A percentile compares a stretch with the other conserved stretches of the same genome.
Conservation (phyloP, 2,329 filamentous ascomycete species). For the Blastomyces silverae region DNA sequence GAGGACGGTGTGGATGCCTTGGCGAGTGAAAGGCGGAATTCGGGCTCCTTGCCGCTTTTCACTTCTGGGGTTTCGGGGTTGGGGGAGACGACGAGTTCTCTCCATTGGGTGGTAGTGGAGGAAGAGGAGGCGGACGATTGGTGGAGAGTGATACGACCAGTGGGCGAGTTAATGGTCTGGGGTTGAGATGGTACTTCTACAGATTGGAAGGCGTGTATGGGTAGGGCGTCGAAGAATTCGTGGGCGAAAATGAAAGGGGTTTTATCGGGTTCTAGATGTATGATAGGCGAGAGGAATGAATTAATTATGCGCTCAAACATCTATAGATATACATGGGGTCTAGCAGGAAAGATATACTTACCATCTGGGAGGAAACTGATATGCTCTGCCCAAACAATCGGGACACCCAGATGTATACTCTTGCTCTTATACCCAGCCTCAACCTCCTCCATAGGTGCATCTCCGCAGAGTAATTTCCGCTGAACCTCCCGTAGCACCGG, state of each 20-base stretch:
- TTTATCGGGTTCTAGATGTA: conserved; percentile 53
- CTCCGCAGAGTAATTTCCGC: conserved; percentile 72
- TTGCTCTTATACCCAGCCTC: conserved; percentile 66
- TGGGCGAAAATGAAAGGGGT: conserved; percentile 92
- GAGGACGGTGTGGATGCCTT: conserved; percentile 72
- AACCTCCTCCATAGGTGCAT: conserved; percentile 59
- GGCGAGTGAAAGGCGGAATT: conserved; percentile 81
- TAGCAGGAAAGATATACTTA: conserved; percentile 34
- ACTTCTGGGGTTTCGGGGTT: conserved; percentile 51
- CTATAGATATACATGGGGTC: conserved; percentile 20
- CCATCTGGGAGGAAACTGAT: conserved; percentile 71
- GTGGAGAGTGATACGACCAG: conserved; percentile 44
- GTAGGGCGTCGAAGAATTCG: conserved; percentile 96
- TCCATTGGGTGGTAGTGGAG: conserved; percentile 58
- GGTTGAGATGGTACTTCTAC: conserved; percentile 43
- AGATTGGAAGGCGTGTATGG: conserved; percentile 90
- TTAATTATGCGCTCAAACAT: conserved; percentile 7
- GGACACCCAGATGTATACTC: conserved; percentile 65
- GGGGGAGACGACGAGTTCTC: conserved; percentile 70
- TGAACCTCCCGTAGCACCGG: conserved; percentile 68
- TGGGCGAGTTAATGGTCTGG: conserved; percentile 45
- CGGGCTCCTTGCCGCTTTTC: conserved; percentile 50
- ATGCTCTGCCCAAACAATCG: conserved; percentile 87
- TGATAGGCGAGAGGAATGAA: background rate
- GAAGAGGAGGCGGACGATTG: conserved; percentile 29